Base-by-base conservation (phyloP, 2,329 filamentous ascomycete genomes). In the Diaporthe nobilis region DNA sequence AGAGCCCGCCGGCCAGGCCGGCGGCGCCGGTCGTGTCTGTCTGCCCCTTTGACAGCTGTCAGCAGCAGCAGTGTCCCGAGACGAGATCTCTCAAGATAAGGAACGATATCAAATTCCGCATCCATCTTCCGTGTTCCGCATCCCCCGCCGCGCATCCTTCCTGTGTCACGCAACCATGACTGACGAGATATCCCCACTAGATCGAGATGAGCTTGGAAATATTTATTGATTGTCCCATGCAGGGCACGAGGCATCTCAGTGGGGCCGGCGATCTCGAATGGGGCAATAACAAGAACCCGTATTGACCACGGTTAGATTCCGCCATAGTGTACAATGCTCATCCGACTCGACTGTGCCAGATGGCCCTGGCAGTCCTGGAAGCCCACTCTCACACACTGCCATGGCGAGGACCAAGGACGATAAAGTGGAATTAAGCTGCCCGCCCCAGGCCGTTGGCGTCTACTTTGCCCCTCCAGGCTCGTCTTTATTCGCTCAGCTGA, bases 141-240 rank as follows among this genome's bases (percentile, higher is more conserved):
- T 13, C n/a, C 44, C 44, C 63, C 63, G 31, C n/a, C 13, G 22
- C 1, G 22, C 44, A 39, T 39, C 47, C 28, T 42, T 8, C 15
- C 47, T 68, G 8, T n/a, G 9, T 53, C n/a, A 28, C 13, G 49
- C 31, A 68, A 39, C 6, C n/a, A 53, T 39, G 31, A 53, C 47
- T 51, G 31, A 39, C 47, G 39, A 20, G 13, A 20, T 39, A 20
- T 34, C 31, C 34, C 47, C 65, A 42, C 47, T 13, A 53, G 65
- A 68, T 68, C 65, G 49, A 68, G 65, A 68, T 53, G 65, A 68
- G 65, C 34, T 39, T 47, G 31, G 15, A 12, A 68, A 53, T 39
- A 51, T 53, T 34, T 34, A 68, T 68, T 47, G 60, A 22, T 44
- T n/a, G 25, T 55, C 51, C 51, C 25, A 55, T 55, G 58, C 9